Conservation (phyloP, 2,329 filamentous ascomycete species). For the Penicillium capsulatum region DNA sequence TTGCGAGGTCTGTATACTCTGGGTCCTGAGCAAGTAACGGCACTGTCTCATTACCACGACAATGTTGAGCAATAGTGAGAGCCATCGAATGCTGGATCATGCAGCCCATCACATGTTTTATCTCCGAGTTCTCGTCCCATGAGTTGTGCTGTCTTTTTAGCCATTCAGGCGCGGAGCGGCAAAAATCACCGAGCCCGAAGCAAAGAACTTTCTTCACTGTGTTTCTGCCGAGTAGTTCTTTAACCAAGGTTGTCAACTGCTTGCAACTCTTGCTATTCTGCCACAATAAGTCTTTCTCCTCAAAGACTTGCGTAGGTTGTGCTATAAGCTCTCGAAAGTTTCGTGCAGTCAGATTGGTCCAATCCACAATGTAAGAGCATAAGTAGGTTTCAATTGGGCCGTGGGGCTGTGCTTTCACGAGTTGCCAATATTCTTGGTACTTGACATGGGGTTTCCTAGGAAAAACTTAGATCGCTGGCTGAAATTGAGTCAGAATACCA, state of each 20-base stretch:
- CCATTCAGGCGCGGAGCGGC: slow-evolving; percentile 18
- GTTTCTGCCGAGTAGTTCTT: slow-evolving; percentile 12
- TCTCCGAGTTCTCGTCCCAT: slow-evolving; percentile 14
- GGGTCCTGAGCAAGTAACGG: no score
- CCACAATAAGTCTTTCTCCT: slow-evolving; percentile 17
- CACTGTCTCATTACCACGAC: slow-evolving; percentile 12
- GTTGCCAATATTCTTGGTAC: no score
- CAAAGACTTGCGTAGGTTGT: slow-evolving; percentile 18
- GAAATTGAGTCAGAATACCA: slow-evolving; percentile 10
- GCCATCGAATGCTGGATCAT: slow-evolving; percentile 22
- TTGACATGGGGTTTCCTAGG: slow-evolving; percentile 19
- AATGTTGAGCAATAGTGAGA: slow-evolving; percentile 21
- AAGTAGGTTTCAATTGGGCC: slow-evolving; percentile 18
- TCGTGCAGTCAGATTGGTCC: slow-evolving; percentile 18
- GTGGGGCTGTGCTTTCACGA: slow-evolving; percentile 16
- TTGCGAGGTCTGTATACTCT: slow-evolving; percentile 16
- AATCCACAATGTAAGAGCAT: slow-evolving; percentile 22
- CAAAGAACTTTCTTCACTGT: no score
- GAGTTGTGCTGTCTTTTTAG: slow-evolving; percentile 14
- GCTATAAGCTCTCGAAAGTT: slow-evolving; percentile 20
- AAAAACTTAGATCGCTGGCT: slow-evolving; percentile 12
- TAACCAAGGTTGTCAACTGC: slow-evolving; percentile 11
- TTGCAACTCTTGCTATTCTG: slow-evolving; percentile 19
- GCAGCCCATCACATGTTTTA: slow-evolving; percentile 11
- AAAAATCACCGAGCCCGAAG: slow-evolving; percentile 23